Conservation (phyloP, 2,329 filamentous ascomycete genomes). For the Verticillium tricorpus region DNA sequence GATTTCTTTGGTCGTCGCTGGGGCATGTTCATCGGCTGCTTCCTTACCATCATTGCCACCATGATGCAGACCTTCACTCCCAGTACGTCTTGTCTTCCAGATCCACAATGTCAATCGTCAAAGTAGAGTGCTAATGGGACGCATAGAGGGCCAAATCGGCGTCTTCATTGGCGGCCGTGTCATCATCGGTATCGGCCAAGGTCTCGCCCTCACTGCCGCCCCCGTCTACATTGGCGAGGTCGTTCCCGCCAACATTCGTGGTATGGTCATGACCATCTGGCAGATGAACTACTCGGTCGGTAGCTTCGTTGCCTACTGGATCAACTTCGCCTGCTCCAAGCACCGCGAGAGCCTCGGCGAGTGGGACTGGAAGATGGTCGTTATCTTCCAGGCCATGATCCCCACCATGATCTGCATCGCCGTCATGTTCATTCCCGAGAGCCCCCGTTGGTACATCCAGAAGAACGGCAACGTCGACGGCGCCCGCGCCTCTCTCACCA, state of each 20-base stretch:
- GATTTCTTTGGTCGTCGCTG: constrained; percentile 58
- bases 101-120: background rate
- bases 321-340: constrained; percentile 59
- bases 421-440: constrained; percentile 63
- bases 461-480: constrained; percentile 53
- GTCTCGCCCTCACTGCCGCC: constrained; percentile 42
- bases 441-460: constrained; percentile 65
- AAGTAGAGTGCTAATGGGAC: background rate
- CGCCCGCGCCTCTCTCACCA: constrained; percentile 53
- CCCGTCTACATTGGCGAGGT: constrained; percentile 14
- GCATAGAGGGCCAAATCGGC: constrained; percentile 46
- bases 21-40: constrained; percentile 61
- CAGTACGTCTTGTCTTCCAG: constrained; percentile 5
- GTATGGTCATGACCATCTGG: constrained; percentile 64
- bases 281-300: constrained; percentile 62
- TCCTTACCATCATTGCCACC: constrained; percentile 62
- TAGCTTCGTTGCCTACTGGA: constrained; percentile 46
- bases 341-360: constrained; percentile 53
- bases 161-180: constrained; percentile 66
- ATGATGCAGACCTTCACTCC: constrained; percentile 66
- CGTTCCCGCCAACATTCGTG: constrained; percentile 30
- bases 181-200: constrained; percentile 66
- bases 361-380: constrained; percentile 71
- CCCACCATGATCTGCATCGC: constrained; percentile 57
- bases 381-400: constrained; percentile 69